Conservation (phyloP, 768 basidiomycete species). For the Crucibulum laeve region DNA sequence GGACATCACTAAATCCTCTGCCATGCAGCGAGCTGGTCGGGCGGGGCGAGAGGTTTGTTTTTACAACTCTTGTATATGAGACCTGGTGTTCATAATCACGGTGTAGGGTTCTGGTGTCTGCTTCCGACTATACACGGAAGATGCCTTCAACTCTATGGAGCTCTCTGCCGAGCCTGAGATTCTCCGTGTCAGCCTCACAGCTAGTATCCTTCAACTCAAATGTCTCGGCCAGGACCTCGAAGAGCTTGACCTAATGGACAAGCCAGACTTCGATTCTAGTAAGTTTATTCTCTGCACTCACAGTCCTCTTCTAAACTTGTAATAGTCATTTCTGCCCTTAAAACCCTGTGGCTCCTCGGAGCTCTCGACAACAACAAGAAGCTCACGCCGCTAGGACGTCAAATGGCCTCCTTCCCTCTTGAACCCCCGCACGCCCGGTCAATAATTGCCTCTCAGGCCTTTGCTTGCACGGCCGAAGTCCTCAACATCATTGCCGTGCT, state of each 20-base stretch:
- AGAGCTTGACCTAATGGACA: conserved; percentile 85
- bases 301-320: background rate
- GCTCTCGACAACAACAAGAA: conserved; percentile 65
- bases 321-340: conserved; percentile 58
- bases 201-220: conserved; percentile 81
- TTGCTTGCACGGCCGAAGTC: conserved; percentile 73
- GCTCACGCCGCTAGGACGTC: conserved; percentile 70
- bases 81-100: background rate
- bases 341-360: conserved; percentile 73
- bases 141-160: conserved; percentile 63
- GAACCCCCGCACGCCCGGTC: conserved; percentile 80
- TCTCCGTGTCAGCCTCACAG: conserved; percentile 77
- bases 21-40: conserved; percentile 91
- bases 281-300: conserved; percentile 20
- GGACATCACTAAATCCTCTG: conserved; percentile 86
- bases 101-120: conserved; percentile 75
- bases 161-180: conserved; percentile 84
- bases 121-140: conserved; percentile 90
- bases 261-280: conserved; percentile 74
- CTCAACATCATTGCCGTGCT: conserved; percentile 83
- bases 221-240: conserved; percentile 80
- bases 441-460: conserved; percentile 70
- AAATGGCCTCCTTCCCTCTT: conserved; percentile 92
- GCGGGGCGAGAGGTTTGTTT: conserved; percentile 83
- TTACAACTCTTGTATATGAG: background rate